Percentiles rank a stretch among this genome's conserved stretches.
Evolutionary conservation across 2,329 filamentous ascomycete genomes (phyloP).

Genomic region (Xylaria sp.): DNA sequence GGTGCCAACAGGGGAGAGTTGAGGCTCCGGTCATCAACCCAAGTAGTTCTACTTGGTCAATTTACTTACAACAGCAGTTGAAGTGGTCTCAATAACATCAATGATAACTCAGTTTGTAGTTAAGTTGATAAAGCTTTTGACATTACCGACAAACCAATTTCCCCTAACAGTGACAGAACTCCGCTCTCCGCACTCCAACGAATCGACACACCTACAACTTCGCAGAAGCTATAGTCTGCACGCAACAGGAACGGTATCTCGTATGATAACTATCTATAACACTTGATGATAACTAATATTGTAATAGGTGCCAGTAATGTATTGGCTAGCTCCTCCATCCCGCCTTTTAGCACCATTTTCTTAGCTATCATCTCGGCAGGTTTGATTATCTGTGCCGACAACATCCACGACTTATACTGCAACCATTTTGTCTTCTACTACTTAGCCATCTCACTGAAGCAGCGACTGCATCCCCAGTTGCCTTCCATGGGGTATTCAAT

Average conservation of each 20-base stretch:
- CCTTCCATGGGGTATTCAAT: no score
- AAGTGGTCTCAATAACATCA: background rate
- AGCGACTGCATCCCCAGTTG: slow-evolving; percentile 32
- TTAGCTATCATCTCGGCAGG: slow-evolving; percentile 29
- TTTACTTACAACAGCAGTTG: slow-evolving; percentile 3
- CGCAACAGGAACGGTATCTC: no score
- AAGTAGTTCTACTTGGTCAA: slow-evolving; percentile 25
- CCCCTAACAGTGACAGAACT: no score
- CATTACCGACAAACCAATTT: no score
- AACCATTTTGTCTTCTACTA: slow-evolving; percentile 47
- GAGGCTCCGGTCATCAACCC: slow-evolving; percentile 30
- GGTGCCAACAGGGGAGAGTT: slow-evolving; percentile 34
- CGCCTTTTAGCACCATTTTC: slow-evolving; percentile 21
- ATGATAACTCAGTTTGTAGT: background rate
- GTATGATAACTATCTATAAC: no score
- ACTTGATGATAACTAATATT: background rate
- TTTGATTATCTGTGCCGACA: slow-evolving; percentile 45
- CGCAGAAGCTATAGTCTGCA: no score
- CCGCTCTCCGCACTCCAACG: no score
- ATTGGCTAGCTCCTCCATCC: slow-evolving; percentile 1
- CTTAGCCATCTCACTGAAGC: slow-evolving; percentile 43
- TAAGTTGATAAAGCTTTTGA: background rate
- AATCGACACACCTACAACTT: no score
- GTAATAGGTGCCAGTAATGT: background rate
- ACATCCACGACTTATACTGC: slow-evolving; percentile 43